Base-by-base conservation (phyloP, 73 alveolate genomes). In the Paramecium bursaria region DNA sequence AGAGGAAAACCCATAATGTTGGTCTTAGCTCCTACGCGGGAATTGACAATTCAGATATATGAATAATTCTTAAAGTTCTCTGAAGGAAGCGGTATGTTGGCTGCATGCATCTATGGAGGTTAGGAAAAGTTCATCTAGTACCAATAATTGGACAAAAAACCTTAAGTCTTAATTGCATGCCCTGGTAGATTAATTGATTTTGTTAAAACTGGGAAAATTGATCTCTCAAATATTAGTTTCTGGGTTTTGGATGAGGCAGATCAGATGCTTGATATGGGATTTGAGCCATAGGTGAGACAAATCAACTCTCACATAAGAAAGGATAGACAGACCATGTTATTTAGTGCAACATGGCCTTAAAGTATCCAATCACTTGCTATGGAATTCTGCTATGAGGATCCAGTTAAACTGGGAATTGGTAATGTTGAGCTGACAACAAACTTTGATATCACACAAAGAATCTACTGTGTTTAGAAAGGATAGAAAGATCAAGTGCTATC, bases 241-340 rank as follows among this genome's bases (percentile, higher is more conserved):
- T 85, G 90, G 23, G 90, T 94, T 9, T 74, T 94, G 29, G 98
- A 94, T 93, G 98, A 94, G 86, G 98, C 97, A 15, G 98, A 94
- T 91, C 88, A 94, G 82, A 94, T 94, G 98, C 86, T 94, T 11
- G 98, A 94, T 74, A 94, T 93, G 97, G 97, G 97, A 31, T 94
- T 94, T 73, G 94, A 93, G 60, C 93, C 95, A 5, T 94, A 93
- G 50, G 87, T 94, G 27, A 86, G 88, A 55, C 89, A 94, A 48
- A 94, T 94, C 11, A 73, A 90, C 7, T 87, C 55, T 50, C 57
- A 80, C 53, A 55, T 74, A 53, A 86, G 89, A 75, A 23, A 55
- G 26, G 75, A 88, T 22, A 60, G 98, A 75, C 90, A 92, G 85
- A 93, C 92, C 48, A 87, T 93, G 89, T 86, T 94, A 85, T 94